Evolutionary conservation across 441 rosid genomes (phyloP).

Genomic region (Sinapis alba): DNA sequence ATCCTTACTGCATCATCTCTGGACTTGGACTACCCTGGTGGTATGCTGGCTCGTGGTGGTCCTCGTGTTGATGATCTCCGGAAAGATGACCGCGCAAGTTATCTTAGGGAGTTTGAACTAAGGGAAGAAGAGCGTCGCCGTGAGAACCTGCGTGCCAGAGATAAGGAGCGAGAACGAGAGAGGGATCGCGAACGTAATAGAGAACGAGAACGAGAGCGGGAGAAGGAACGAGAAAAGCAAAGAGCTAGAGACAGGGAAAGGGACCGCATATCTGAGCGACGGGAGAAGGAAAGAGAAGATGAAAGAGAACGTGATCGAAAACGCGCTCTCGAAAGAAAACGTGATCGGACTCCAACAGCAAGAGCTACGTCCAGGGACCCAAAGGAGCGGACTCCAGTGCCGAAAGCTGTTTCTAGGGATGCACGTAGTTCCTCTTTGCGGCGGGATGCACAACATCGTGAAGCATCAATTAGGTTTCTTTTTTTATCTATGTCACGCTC

Average conservation of each 20-base stretch:
- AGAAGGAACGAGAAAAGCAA: constrained; percentile 56
- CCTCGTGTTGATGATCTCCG: constrained; percentile 69
- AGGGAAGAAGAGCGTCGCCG: constrained; percentile 94
- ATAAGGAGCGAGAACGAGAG: constrained; percentile 87
- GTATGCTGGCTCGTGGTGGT: constrained; percentile 56
- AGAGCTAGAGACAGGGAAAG: constrained; percentile 60
- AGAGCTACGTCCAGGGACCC: constrained; percentile 37
- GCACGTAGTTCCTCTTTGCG: constrained; percentile 78
- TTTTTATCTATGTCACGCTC: constrained; percentile 72
- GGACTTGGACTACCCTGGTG: constrained; percentile 69
- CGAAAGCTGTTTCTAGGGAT: constrained; percentile 69
- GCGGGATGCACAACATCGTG: constrained; percentile 78
- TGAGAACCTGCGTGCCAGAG: constrained; percentile 81
- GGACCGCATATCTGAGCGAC: constrained; percentile 68
- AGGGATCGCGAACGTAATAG: constrained; percentile 70
- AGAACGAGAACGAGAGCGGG: constrained; percentile 67
- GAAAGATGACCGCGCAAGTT: constrained; percentile 90
- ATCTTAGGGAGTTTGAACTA: constrained; percentile 92
- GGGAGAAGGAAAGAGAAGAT: constrained; percentile 78
- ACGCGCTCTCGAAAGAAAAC: constrained; percentile 67
- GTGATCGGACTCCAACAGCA: constrained; percentile 65
- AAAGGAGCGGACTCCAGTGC: constrained; percentile 70
- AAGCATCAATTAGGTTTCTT: constrained; percentile 91
- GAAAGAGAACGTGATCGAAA: constrained; percentile 82
- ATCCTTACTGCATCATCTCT: constrained; percentile 68